phyloP scores from a whole-genome alignment of 805 yeast genomes.

The Wickerhamomyces mucosus region DNA sequence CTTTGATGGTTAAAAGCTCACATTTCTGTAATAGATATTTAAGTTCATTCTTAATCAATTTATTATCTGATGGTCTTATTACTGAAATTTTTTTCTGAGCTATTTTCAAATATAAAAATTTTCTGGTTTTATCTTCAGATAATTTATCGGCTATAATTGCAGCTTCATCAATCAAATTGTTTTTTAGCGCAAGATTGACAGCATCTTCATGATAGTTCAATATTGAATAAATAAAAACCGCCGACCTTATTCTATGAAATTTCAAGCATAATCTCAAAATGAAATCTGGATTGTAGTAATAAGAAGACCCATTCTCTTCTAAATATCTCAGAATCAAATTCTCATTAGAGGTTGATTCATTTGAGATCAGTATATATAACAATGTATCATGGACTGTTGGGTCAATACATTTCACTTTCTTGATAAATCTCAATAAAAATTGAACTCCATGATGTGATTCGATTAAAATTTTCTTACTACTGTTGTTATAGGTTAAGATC shows the following conservation, averaged over 20 bases:
- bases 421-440: conserved; percentile 48
- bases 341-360: conserved; percentile 26
- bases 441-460: conserved; percentile 54
- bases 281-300: conserved; percentile 60
- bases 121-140: conserved; percentile 44
- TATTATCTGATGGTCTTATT: conserved; percentile 19
- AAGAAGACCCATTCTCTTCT: conserved; percentile 28
- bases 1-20: conserved; percentile 58
- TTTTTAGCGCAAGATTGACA: conserved; percentile 57
- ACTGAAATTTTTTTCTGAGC: conserved; percentile 23
- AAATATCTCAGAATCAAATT: conserved; percentile 40
- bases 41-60: conserved; percentile 20
- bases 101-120: conserved; percentile 66
- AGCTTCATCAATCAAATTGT: conserved; percentile 50
- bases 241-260: conserved; percentile 48
- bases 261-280: conserved; percentile 64
- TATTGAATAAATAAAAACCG: conserved; percentile 63
- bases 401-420: conserved; percentile 21
- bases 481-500: conserved; percentile 55
- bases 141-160: conserved; percentile 46
- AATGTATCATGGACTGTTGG: conserved; percentile 55
- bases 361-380: conserved; percentile 50
- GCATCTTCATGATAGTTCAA: conserved; percentile 75
- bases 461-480: conserved; percentile 28
- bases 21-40: conserved; percentile 33